Evolutionary conservation across 352 stramenopile genomes (phyloP).

Genomic region (Pythium phragmiticola): DNA sequence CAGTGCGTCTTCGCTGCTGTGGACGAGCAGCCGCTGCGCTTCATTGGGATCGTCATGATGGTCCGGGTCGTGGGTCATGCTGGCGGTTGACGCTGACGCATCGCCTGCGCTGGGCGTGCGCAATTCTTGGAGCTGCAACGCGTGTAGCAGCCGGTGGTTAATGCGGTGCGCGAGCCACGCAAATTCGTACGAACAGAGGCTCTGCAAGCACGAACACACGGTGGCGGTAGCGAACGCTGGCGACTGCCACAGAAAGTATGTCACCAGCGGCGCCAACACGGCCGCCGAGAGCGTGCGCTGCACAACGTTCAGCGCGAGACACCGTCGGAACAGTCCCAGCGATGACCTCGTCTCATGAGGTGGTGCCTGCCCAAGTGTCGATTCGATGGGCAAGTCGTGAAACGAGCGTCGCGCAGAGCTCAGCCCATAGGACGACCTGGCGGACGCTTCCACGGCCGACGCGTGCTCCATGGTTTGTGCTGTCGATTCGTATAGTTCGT

Average conservation of each 20-base stretch:
- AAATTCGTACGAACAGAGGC: slow-evolving; percentile 72
- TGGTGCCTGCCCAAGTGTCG: background rate
- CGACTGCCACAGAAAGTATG: slow-evolving; percentile 73
- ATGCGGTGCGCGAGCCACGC: slow-evolving; percentile 71
- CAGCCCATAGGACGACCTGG: slow-evolving; percentile 1
- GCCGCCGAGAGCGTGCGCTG: slow-evolving; percentile 63
- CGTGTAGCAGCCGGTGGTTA: slow-evolving; percentile 41
- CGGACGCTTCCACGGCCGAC: background rate
- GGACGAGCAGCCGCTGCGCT: background rate
- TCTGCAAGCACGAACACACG: slow-evolving; percentile 65
- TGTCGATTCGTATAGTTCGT: background rate
- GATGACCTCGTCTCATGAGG: background rate
- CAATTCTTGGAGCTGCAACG: slow-evolving; percentile 21
- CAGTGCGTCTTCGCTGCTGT: slow-evolving; percentile 15
- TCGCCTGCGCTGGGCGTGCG: background rate
- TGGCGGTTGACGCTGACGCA: background rate
- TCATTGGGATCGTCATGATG: background rate
- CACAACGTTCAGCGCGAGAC: slow-evolving; percentile 44
- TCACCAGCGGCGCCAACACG: slow-evolving; percentile 61
- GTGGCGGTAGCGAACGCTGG: slow-evolving; percentile 63
- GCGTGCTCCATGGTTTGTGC: background rate
- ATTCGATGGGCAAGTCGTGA: background rate
- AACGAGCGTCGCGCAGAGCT: background rate
- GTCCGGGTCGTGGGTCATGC: background rate
- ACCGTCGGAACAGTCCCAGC: slow-evolving; percentile 1